Percentiles rank a stretch among this genome's conserved stretches.
phyloP scores from a whole-genome alignment of 2,329 filamentous ascomycete species.

The Arthrinium puccinioides region DNA sequence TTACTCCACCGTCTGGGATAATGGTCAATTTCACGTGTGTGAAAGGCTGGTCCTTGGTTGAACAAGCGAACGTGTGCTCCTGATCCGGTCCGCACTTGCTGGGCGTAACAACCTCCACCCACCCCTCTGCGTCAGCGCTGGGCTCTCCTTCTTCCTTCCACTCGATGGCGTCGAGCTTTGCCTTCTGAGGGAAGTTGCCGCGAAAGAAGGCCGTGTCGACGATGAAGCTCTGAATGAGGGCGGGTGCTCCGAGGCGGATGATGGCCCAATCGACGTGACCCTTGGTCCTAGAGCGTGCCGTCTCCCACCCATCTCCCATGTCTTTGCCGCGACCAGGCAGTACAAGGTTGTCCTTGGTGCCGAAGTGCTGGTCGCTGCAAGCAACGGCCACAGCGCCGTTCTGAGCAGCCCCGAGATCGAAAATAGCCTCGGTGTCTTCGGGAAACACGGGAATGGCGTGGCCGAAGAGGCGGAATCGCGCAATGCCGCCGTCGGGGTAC shows the following conservation, averaged over 20 bases:
- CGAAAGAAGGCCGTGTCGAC: conserved; percentile 79
- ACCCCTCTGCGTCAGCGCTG: conserved; percentile 47
- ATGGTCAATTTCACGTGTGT: conserved; percentile 88
- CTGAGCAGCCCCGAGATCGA: conserved; percentile 71
- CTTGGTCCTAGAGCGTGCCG: conserved; percentile 62
- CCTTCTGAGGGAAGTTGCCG: conserved; percentile 76
- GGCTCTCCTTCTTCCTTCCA: conserved; percentile 49
- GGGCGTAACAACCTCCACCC: conserved; percentile 59
- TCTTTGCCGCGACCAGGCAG: conserved; percentile 71
- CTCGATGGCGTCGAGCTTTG: conserved; percentile 57
- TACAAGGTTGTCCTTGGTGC: conserved; percentile 73
- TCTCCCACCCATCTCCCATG: conserved; percentile 89
- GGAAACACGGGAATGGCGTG: conserved; percentile 72
- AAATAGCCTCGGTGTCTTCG: conserved; percentile 52
- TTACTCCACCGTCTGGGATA: conserved; percentile 73
- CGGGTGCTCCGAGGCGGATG: conserved; percentile 62
- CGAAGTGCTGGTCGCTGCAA: conserved; percentile 81
- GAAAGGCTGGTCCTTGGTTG: conserved; percentile 52
- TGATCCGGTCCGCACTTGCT: conserved; percentile 65
- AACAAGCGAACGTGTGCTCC: conserved; percentile 59
- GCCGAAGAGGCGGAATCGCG: conserved; percentile 71
- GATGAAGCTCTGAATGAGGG: conserved; percentile 57
- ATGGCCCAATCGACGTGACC: conserved; percentile 77
- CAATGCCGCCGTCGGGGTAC: conserved; percentile 82
- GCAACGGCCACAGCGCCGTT: conserved; percentile 70